Percentiles rank a stretch among this genome's conserved stretches.
Evolutionary conservation across 2,329 filamentous ascomycete species (phyloP).

Genomic region (Neocatenulostroma microsporum): DNA sequence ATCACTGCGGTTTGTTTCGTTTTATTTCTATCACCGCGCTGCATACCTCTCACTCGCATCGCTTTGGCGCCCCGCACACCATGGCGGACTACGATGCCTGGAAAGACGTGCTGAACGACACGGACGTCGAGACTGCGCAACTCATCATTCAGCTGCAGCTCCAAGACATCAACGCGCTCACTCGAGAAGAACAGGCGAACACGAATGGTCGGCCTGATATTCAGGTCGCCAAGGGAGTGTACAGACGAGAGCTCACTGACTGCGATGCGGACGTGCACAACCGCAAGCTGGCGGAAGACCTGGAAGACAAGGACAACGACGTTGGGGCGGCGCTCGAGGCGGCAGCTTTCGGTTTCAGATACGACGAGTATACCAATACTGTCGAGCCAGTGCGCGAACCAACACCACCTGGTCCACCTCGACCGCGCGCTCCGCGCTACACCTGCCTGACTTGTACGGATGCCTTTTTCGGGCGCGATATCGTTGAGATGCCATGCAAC

Average conservation of each 20-base stretch:
- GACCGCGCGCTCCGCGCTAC: too few relatives aligned
- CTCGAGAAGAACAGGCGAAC: too few relatives aligned
- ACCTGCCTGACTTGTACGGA: too few relatives aligned
- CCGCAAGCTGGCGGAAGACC: conserved; percentile 7
- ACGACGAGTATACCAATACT: background rate
- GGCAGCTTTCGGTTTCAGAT: background rate
- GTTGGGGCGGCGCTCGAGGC: background rate
- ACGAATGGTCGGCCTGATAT: too few relatives aligned
- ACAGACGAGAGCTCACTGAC: conserved; percentile 14
- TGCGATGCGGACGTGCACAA: conserved; percentile 11
- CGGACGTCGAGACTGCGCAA: conserved; percentile 4
- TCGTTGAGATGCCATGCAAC: background rate
- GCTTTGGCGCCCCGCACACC: too few relatives aligned
- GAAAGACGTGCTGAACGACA: conserved; percentile 2
- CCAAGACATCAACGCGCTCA: background rate
- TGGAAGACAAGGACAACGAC: background rate
- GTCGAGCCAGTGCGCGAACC: background rate
- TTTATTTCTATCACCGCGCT: too few relatives aligned
- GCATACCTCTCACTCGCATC: too few relatives aligned
- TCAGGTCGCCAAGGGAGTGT: too few relatives aligned
- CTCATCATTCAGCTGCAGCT: conserved; percentile 6
- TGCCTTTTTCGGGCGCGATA: background rate
- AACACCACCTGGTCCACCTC: too few relatives aligned
- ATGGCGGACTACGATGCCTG: background rate
- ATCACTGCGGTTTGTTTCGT: too few relatives aligned